Evolutionary conservation across 345 rosid genomes (phyloP), one percentile per base, ranked within the genome.

Genomic region (Murraya paniculata): DNA sequence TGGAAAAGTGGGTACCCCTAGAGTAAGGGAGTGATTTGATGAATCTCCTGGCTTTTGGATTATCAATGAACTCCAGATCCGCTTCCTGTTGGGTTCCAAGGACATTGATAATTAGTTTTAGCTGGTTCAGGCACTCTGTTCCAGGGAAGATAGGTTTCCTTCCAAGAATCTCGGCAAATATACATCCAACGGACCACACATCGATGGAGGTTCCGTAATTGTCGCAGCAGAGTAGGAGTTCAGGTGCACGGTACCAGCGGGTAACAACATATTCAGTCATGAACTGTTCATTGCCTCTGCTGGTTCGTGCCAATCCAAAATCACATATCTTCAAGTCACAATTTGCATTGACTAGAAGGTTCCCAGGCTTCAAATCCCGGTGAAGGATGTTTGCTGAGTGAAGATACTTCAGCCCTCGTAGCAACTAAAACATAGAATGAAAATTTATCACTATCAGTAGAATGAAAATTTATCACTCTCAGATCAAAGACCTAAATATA

Each of bases 171-270:
- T 95, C 95, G 0, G 97, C 98, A 41, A 95, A 92, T 79, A 95
- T 93, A 87, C 98, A 92, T 70, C 98, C 98, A 7, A 92, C 98
- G 0, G 98, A 95, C 98, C 98, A 95, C 31, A 93, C 84, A 50
- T 95, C 98, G 60, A 95, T 90, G 7, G 92, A 93, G 36, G 97
- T 90, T 31, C 97, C 95, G 41, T 93, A 92, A 84, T 89, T 88
- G 81, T 93, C 97, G 64, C 93, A 91, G 74, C 93, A 88, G 27
- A 95, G 93, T 56, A 95, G 98, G 39, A 95, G 96, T 80, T 93
- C 98, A 0, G 98, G 97, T 60, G 97, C 98, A 60, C 97, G 89
- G 81, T 95, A 95, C 98, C 97, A 95, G 35, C 97, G 94, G 9
- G 98, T 94, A 39, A 91, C 98, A 33, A 90, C 97, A 64, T 94